These are phyloP conservation scores for Sordariomycetes sp. DNA, from an alignment of 2,329 filamentous ascomycete species.

Conservation along the genomic window DNA sequence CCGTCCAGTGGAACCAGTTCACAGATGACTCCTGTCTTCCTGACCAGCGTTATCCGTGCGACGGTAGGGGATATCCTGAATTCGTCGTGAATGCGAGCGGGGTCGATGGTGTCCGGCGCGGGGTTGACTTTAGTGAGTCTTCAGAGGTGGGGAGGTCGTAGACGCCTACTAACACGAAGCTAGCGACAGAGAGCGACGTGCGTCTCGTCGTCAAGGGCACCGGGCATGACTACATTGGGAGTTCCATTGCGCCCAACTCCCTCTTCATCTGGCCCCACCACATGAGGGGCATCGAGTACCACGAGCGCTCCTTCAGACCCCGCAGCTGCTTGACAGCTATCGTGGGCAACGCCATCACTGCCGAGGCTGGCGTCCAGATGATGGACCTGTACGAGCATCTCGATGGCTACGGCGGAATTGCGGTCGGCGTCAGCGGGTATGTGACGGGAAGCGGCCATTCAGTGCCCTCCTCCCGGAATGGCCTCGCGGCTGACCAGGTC, in stretches of 20 bases:
- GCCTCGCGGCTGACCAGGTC: conserved; percentile 49
- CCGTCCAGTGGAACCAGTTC: conserved; percentile 19
- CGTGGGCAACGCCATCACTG: conserved; percentile 32
- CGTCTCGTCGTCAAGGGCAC: conserved; percentile 26
- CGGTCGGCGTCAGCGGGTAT: conserved; percentile 48
- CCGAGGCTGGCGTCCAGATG: conserved; percentile 38
- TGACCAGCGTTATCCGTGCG: conserved; percentile 16
- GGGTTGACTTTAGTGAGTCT: conserved; percentile 18
- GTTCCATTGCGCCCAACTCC: conserved; percentile 32
- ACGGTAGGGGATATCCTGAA: conserved; percentile 11
- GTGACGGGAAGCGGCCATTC: conserved; percentile 49
- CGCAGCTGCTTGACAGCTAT: conserved; percentile 26
- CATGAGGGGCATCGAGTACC: conserved; percentile 23
- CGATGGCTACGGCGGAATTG: conserved; percentile 25
- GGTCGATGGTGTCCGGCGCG: conserved; percentile 10
- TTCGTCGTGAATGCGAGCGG: conserved; percentile 12
- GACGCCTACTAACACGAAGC: not conserved
- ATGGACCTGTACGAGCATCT: conserved; percentile 31
- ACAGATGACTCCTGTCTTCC: conserved; percentile 32
- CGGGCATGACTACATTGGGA: conserved; percentile 29
- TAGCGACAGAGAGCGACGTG: conserved; percentile 26
- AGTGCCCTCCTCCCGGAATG: conserved; percentile 35
- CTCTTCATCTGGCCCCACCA: conserved; percentile 41
- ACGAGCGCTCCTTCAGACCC: conserved; percentile 24
- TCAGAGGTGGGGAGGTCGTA: not conserved